phyloP scores from a whole-genome alignment of 139 green algal genomes.

The Spirogloea muscicola region DNA sequence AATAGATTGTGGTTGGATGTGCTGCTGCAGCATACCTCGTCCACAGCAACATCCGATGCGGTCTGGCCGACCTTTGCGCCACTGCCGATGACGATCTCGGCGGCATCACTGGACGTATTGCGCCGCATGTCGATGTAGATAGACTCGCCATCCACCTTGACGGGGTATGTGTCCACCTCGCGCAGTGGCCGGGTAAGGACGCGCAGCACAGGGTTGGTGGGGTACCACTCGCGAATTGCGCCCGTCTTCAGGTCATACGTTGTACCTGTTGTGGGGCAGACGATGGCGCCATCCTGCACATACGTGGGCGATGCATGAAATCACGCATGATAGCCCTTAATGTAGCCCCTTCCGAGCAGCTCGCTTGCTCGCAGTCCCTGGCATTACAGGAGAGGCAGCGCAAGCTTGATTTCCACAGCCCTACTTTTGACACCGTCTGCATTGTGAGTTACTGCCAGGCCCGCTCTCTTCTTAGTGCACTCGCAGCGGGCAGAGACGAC shows the following conservation, averaged over 20 bases:
- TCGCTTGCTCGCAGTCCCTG: too few relatives aligned
- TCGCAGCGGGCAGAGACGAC: too few relatives aligned
- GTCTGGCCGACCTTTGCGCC: conserved; percentile 16
- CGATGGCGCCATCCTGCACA: conserved; percentile 73
- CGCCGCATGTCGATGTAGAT: conserved; percentile 19
- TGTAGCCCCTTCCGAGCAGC: too few relatives aligned
- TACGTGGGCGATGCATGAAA: too few relatives aligned
- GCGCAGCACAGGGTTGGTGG: conserved; percentile 31
- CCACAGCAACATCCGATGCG: conserved; percentile 3
- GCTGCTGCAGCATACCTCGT: too few relatives aligned
- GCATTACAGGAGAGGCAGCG: too few relatives aligned
- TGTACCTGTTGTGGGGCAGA: conserved; percentile 86
- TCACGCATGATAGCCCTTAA: too few relatives aligned
- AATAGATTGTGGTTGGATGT: too few relatives aligned
- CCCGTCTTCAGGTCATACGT: conserved; percentile 90
- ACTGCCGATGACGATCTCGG: conserved; percentile 17
- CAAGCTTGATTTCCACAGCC: too few relatives aligned
- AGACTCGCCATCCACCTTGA: conserved; percentile 27
- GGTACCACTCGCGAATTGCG: conserved; percentile 74
- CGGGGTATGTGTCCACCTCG: conserved; percentile 4
- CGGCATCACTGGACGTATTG: neutral
- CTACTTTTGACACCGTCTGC: too few relatives aligned
- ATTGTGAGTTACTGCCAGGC: too few relatives aligned
- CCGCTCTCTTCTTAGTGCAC: too few relatives aligned
- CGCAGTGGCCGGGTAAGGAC: conserved; percentile 1